Evolutionary conservation across 768 basidiomycete genomes (phyloP), one percentile per base, ranked within the genome.

Genomic region (Boletellus emodensis): DNA sequence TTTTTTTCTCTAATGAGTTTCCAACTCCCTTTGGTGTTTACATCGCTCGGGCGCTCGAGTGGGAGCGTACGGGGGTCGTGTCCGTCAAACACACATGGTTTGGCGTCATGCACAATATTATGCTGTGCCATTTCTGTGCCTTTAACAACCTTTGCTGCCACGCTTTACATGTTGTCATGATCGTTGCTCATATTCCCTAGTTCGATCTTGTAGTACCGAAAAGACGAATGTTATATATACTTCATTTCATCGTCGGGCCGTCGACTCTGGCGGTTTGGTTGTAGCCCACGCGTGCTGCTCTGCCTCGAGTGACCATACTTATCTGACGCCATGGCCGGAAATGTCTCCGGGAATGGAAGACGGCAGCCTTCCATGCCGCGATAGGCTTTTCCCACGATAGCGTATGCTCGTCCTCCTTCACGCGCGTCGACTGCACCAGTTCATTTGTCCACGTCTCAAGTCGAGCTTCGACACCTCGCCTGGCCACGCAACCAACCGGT

Each of bases 111-210:
- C 49, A 28, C 37, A 47, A 52, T 53, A 46, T 32, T 57, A 63
- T 50, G 53, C 54, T 52, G 43, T 62, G 57, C 58, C 57, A 55
- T 63, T 46, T 53, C 51, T 63, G 49, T 63, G 52, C 45, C 52
- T 46, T 52, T 37, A 50, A 49, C 54, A 40, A 54, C 42, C 35
- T 51, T 59, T 66, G 40, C 37, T 55, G 49, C 54, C 46, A 46
- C 47, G 55, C 41, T 70, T 62, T 62, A 68, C 56, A 66, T 68
- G 60, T 53, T 64, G 53, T 62, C 56, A 43, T 54, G 51, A 52
- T 53, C 52, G 28, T 40, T 52, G 61, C 57, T 65, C 54, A 52
- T 65, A 62, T 60, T 54, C 57, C 55, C 51, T 56, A 55, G 54
- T 38, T 40, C 43, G 12, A 58, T 37, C 44, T 46, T 60, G 61